Evolutionary conservation across 108 stramenopile species (phyloP).

Genomic region (Cyclotella sp.): DNA sequence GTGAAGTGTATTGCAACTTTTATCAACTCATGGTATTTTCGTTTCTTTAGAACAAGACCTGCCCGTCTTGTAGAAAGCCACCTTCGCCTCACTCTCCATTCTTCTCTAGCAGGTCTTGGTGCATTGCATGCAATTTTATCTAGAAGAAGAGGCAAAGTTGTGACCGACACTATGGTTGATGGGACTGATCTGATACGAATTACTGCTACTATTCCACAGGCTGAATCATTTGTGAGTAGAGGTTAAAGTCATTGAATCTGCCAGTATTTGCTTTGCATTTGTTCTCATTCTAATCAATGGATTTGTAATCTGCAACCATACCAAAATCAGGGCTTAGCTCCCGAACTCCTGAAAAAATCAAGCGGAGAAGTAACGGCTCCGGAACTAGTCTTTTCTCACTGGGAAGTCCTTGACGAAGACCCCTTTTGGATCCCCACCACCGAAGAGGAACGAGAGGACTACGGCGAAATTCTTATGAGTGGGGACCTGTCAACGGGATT

Average conservation of each 20-base stretch:
- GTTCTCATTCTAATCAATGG: not conserved
- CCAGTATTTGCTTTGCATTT: not conserved
- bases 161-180: slow-evolving; percentile 91
- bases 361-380: slow-evolving; percentile 93
- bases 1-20: not conserved
- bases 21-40: not conserved
- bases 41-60: slow-evolving; percentile 62
- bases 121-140: slow-evolving; percentile 82
- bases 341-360: slow-evolving; percentile 81
- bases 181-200: slow-evolving; percentile 88
- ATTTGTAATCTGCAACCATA: not conserved
- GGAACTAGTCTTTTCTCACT: slow-evolving; percentile 86
- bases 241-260: not conserved
- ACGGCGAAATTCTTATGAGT: slow-evolving; percentile 75
- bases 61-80: slow-evolving; percentile 84
- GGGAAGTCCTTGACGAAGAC: slow-evolving; percentile 85
- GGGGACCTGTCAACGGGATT: slow-evolving; percentile 87
- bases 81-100: slow-evolving; percentile 82
- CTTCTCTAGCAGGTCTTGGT: slow-evolving; percentile 79
- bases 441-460: slow-evolving; percentile 92
- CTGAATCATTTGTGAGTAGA: slow-evolving; percentile 71
- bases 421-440: slow-evolving; percentile 95
- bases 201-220: slow-evolving; percentile 83
- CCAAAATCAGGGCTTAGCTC: slow-evolving; percentile 59
- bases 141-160: slow-evolving; percentile 87